A percentile compares a stretch with the other conserved stretches of the same genome.
Conservation (phyloP, 257 asterid genomes). For the Scutellaria barbata region DNA sequence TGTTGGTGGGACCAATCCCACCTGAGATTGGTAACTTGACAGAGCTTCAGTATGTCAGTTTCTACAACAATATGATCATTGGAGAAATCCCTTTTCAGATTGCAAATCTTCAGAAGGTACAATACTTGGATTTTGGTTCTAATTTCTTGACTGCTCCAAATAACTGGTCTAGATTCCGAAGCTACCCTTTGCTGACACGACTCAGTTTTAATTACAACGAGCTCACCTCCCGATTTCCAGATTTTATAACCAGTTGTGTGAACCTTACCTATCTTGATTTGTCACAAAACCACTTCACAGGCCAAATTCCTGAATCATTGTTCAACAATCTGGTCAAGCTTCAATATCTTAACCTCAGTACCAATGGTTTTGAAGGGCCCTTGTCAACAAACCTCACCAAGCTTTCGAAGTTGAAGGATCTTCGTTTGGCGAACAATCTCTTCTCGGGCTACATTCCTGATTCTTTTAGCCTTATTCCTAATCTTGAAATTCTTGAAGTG, state of each 20-base stretch:
- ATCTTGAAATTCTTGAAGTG: slow-evolving; percentile 54
- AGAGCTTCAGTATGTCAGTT: slow-evolving; percentile 50
- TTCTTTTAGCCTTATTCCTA: slow-evolving; percentile 3
- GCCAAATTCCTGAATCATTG: slow-evolving; percentile 62
- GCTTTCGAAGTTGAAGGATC: slow-evolving; percentile 33
- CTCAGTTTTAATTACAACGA: slow-evolving; percentile 53
- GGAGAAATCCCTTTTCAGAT: slow-evolving; percentile 67
- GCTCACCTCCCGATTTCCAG: slow-evolving; percentile 59
- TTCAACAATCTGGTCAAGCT: slow-evolving; percentile 55
- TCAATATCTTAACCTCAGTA: slow-evolving; percentile 51
- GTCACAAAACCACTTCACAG: slow-evolving; percentile 61
- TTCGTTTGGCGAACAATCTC: background rate
- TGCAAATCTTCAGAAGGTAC: slow-evolving; percentile 58
- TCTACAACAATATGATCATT: slow-evolving; percentile 52
- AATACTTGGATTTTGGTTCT: slow-evolving; percentile 64
- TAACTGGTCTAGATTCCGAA: slow-evolving; percentile 54
- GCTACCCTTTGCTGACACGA: slow-evolving; percentile 53
- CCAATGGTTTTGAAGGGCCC: slow-evolving; percentile 58
- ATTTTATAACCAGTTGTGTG: slow-evolving; percentile 51
- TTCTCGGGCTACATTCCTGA: slow-evolving; percentile 1
- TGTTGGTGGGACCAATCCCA: slow-evolving; percentile 51
- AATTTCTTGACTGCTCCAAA: slow-evolving; percentile 58
- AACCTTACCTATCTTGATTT: slow-evolving; percentile 70
- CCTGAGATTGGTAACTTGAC: slow-evolving; percentile 61
- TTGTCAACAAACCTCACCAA: slow-evolving; percentile 48